Base-by-base conservation (phyloP, 176 grass and related monocot species). In the Rhynchospora breviuscula region DNA sequence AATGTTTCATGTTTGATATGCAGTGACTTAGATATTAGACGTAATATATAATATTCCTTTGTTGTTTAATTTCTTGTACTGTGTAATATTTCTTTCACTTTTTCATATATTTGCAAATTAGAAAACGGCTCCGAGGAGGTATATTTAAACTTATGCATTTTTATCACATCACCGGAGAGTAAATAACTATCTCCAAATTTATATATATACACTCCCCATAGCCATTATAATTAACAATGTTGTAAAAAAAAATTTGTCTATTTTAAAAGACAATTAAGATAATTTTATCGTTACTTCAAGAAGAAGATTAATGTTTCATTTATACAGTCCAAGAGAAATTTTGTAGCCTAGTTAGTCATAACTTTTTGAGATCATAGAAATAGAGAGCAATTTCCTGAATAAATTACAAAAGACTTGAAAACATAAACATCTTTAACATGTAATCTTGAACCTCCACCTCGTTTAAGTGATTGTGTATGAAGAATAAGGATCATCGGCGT, bases 291-390 rank as follows among this genome's bases (percentile, higher is more conserved):
- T 40, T 4, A 4, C 3, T 40, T 2, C 35, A 40, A 40, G 4
- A 40, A 40, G 35, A 40, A 40, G 35, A 4, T 40, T 5, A 40
- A 40, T 29, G 35, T 40, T 40, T 40, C 35, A 40, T 40, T 40
- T 40, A 40, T 2, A 40, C 35, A 40, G 35, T 40, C 35, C 35
- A 40, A 94, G 43, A 85, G 94, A 98, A 82, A 98, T 98, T 79
- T 93, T 94, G 76, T 91, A 94, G 53, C 47, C 25, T 53, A 90
- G 90, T 58, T 90, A 84, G 89, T 91, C 4, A 40, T 2, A 40
- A 98, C 9, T 92, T 92, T 87, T 98, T 90, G 63, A 79, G 86
- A 82, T 94, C 89, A 67, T 98, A 89, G 52, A 98, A 87, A 88
- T 89, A 98, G 6, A 98, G 89, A 10, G 87, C 95, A 94, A 90